These are phyloP conservation scores for Geotrichum ghanense DNA, from an alignment of 805 yeast species.

Conservation along the genomic window DNA sequence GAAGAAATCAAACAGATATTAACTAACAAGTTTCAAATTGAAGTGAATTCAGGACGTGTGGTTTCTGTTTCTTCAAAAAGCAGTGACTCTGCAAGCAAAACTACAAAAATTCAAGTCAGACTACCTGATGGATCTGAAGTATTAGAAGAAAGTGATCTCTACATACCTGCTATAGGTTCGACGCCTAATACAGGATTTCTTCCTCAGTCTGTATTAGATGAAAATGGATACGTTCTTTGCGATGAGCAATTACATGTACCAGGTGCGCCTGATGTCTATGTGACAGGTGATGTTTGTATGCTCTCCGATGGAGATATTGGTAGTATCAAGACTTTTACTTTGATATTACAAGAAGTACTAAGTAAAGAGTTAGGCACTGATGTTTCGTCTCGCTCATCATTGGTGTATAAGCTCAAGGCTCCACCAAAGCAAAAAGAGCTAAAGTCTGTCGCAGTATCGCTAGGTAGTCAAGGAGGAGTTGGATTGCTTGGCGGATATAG, in stretches of 20 bases:
- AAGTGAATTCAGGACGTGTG: conserved; percentile 9
- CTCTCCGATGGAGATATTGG: conserved; percentile 4
- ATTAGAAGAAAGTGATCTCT: conserved; percentile 7
- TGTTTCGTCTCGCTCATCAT: neutral
- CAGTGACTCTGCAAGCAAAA: neutral
- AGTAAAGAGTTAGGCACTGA: conserved; percentile 9
- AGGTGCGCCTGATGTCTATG: conserved; percentile 9
- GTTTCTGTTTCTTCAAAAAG: neutral
- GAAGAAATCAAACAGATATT: conserved; percentile 8
- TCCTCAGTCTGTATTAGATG: conserved; percentile 6
- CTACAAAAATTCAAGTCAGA: conserved; percentile 5
- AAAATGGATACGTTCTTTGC: conserved; percentile 8
- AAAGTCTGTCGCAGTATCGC: conserved; percentile 8
- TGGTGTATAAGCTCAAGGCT: neutral
- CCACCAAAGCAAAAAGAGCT: neutral
- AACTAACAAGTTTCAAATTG: conserved; percentile 12
- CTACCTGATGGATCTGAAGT: conserved; percentile 11
- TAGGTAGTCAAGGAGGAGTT: conserved; percentile 12
- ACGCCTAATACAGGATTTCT: conserved; percentile 14
- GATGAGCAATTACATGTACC: conserved; percentile 12
- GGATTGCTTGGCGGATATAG: conserved; percentile 13
- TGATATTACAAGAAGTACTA: conserved; percentile 4
- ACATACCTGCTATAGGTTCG: conserved; percentile 10
- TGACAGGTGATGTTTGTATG: conserved; percentile 13
- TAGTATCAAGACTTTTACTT: conserved; percentile 7